These are phyloP conservation scores for Starmerella asiatica DNA, from an alignment of 805 yeast species.

Conservation along the genomic window DNA sequence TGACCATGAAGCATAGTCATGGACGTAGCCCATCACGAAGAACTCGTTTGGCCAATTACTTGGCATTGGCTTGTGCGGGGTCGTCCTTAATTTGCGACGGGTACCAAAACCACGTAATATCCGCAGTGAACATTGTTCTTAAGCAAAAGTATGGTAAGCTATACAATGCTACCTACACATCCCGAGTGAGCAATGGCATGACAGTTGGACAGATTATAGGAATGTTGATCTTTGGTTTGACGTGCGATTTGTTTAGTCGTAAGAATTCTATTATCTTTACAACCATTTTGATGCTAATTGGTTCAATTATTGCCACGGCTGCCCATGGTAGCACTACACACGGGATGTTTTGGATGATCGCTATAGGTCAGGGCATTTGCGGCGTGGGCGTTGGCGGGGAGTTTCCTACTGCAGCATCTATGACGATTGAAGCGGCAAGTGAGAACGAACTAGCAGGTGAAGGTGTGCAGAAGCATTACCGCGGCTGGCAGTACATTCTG, in stretches of 20 bases:
- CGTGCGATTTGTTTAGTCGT: constrained; percentile 53
- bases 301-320: constrained; percentile 54
- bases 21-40: not conserved
- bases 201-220: constrained; percentile 60
- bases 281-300: constrained; percentile 46
- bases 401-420: constrained; percentile 54
- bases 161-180: constrained; percentile 36
- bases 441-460: constrained; percentile 3
- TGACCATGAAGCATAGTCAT: too few relatives aligned
- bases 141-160: constrained; percentile 34
- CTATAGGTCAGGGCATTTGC: constrained; percentile 57
- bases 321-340: constrained; percentile 45
- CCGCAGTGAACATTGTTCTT: constrained; percentile 52
- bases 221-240: constrained; percentile 46
- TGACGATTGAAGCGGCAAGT: constrained; percentile 63
- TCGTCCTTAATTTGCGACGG: constrained; percentile 69
- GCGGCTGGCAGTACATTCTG: constrained; percentile 54
- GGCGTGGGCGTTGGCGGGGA: constrained; percentile 76
- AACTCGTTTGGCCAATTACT: constrained; percentile 7
- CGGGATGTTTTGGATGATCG: constrained; percentile 68
- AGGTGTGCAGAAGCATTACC: constrained; percentile 22
- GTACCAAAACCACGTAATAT: constrained; percentile 60
- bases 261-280: constrained; percentile 51
- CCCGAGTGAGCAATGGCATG: constrained; percentile 55
- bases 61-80: constrained; percentile 39